These are phyloP conservation scores for Ascochyta viciae-villosae DNA, from an alignment of 2,329 filamentous ascomycete species.

Conservation along the genomic window DNA sequence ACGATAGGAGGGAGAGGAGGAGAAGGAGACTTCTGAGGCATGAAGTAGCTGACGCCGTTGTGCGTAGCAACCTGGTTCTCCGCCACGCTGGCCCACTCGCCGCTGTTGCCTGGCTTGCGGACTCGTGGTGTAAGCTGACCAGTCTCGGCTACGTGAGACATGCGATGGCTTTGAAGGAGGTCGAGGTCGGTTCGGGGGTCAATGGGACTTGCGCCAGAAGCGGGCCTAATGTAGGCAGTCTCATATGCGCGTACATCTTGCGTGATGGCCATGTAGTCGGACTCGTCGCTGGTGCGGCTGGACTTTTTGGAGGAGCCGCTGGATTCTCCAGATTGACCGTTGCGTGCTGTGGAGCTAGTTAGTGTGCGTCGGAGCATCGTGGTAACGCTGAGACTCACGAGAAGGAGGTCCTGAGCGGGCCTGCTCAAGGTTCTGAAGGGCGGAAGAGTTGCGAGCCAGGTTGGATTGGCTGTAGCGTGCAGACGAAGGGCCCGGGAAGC, in stretches of 20 bases:
- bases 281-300: constrained; percentile 46
- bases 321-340: constrained; percentile 24
- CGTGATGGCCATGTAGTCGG: constrained; percentile 42
- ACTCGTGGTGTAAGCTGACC: constrained; percentile 55
- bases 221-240: constrained; percentile 43
- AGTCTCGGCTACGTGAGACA: constrained; percentile 59
- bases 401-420: constrained; percentile 32
- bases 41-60: constrained; percentile 50
- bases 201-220: constrained; percentile 27
- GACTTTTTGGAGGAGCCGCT: constrained; percentile 37
- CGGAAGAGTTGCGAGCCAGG: constrained; percentile 41
- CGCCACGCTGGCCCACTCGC: constrained; percentile 48
- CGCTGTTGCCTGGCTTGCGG: constrained; percentile 46
- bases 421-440: constrained; percentile 43
- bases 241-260: constrained; percentile 43
- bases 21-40: constrained; percentile 47
- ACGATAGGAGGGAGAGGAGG: constrained; percentile 36
- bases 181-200: constrained; percentile 48
- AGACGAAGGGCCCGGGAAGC: constrained; percentile 40
- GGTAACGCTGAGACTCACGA: constrained; percentile 26
- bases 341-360: constrained; percentile 28
- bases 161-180: constrained; percentile 55
- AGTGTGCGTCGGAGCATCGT: background rate
- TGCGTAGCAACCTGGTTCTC: constrained; percentile 38
- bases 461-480: constrained; percentile 48